Evolutionary conservation across 495 filamentous ascomycete species (phyloP).

Genomic region (Thermothielavioides terrestris): DNA sequence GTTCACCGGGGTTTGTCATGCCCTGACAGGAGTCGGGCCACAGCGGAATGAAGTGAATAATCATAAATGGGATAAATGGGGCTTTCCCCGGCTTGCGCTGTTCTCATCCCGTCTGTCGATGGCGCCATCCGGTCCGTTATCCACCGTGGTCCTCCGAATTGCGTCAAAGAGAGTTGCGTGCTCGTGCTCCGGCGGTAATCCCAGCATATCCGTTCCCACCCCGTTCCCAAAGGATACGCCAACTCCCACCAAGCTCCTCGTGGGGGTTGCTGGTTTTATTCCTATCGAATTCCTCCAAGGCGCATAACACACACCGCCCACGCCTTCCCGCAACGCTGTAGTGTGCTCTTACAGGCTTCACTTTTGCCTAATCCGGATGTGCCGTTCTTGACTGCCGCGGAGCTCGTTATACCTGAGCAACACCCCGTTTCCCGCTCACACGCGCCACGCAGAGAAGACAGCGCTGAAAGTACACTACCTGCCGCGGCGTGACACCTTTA

Average conservation of each 20-base stretch:
- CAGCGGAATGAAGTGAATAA: background rate
- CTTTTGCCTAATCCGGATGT: slow-evolving; percentile 3
- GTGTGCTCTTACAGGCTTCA: background rate
- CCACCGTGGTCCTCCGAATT: slow-evolving; percentile 7
- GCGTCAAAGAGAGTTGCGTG: slow-evolving; percentile 23
- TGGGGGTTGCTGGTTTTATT: slow-evolving; percentile 1
- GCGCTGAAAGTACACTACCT: slow-evolving; percentile 11
- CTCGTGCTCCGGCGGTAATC: slow-evolving; percentile 10
- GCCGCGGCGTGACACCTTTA: background rate
- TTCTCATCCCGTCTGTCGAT: slow-evolving; percentile 26
- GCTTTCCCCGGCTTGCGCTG: background rate
- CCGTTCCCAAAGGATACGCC: background rate
- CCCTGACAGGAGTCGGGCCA: background rate
- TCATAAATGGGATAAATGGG: slow-evolving; percentile 12
- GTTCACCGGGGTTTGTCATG: background rate
- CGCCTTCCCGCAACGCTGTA: background rate
- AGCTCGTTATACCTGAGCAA: too few species aligned
- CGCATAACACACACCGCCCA: background rate
- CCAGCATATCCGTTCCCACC: background rate
- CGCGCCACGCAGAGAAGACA: too few species aligned
- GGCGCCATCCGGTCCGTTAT: slow-evolving; percentile 23
- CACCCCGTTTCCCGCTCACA: background rate
- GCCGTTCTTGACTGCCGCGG: slow-evolving; percentile 11
- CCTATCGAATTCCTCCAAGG: background rate
- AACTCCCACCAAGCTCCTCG: background rate